phyloP scores from a whole-genome alignment of 192 early-diverging fungal genomes.

The Thamnidium elegans region DNA sequence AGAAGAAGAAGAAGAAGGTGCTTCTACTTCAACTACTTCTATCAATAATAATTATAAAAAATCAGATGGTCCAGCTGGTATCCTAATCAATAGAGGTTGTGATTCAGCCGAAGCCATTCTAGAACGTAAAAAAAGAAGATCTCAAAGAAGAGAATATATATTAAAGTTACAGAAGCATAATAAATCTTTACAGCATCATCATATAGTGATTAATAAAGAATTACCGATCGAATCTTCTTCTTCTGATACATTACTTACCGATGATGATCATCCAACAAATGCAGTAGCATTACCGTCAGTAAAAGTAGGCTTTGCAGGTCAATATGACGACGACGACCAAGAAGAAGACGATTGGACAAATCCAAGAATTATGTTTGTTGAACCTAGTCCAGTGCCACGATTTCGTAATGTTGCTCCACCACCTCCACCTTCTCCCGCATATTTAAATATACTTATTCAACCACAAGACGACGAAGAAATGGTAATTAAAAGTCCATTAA shows the following conservation, averaged over 20 bases:
- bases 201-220: slow-evolving; percentile 5
- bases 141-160: slow-evolving; percentile 13
- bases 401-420: slow-evolving; percentile 29
- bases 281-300: not conserved
- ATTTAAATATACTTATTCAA: slow-evolving; percentile 13
- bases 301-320: not conserved
- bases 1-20: too few species aligned
- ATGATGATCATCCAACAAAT: slow-evolving; percentile 11
- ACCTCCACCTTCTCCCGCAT: slow-evolving; percentile 25
- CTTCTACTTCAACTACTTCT: not conserved
- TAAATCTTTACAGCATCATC: slow-evolving; percentile 8
- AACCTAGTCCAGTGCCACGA: slow-evolving; percentile 32
- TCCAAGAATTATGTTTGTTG: slow-evolving; percentile 32
- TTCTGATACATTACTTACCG: slow-evolving; percentile 4
- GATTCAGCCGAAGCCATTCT: slow-evolving; percentile 18
- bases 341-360: slow-evolving; percentile 4
- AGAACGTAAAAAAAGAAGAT: slow-evolving; percentile 13
- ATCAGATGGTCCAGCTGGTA: slow-evolving; percentile 1
- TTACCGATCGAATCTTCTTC: slow-evolving; percentile 4
- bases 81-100: slow-evolving; percentile 17
- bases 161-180: slow-evolving; percentile 13
- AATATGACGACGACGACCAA: slow-evolving; percentile 3
- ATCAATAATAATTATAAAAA: not conserved
- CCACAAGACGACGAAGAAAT: not conserved
- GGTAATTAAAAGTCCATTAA: not conserved